phyloP scores from a whole-genome alignment of 2,329 filamentous ascomycete species.

The Pseudogymnoascus sp. region DNA sequence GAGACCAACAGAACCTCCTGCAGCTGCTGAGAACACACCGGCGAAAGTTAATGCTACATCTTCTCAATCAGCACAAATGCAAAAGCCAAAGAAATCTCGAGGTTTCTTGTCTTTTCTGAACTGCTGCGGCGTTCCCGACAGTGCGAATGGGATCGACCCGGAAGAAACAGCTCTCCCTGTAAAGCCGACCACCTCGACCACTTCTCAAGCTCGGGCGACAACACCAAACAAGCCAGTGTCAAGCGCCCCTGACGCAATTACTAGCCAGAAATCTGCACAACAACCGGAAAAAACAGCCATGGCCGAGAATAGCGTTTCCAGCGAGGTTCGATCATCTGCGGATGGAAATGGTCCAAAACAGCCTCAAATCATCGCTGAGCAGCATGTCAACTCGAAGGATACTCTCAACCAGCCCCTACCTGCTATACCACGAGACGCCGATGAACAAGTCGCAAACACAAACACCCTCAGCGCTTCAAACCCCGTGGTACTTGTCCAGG shows the following conservation, averaged over 20 bases:
- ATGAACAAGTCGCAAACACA: neutral
- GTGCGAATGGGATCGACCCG: constrained; percentile 32
- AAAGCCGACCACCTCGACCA: constrained; percentile 33
- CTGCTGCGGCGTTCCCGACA: constrained; percentile 38
- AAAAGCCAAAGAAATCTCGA: constrained; percentile 34
- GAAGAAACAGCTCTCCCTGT: constrained; percentile 36
- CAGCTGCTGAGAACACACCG: constrained; percentile 31
- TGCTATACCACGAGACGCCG: constrained; percentile 22
- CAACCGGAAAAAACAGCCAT: constrained; percentile 24
- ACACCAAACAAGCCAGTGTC: constrained; percentile 26
- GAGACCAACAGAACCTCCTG: constrained; percentile 42
- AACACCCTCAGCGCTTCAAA: constrained; percentile 6
- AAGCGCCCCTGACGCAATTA: neutral
- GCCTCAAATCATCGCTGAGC: constrained; percentile 11
- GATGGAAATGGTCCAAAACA: constrained; percentile 8
- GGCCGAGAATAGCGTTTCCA: constrained; percentile 13
- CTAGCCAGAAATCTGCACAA: constrained; percentile 9
- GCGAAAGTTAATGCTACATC: constrained; percentile 27
- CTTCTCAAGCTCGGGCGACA: constrained; percentile 21
- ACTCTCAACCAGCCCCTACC: constrained; percentile 25
- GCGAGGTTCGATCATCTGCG: constrained; percentile 16
- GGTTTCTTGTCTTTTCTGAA: constrained; percentile 38
- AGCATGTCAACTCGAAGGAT: constrained; percentile 11
- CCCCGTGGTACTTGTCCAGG: constrained; percentile 21
- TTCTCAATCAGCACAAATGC: constrained; percentile 22